These are phyloP conservation scores for Lipomyces anomalus DNA, from an alignment of 805 yeast species.

Conservation along the genomic window DNA sequence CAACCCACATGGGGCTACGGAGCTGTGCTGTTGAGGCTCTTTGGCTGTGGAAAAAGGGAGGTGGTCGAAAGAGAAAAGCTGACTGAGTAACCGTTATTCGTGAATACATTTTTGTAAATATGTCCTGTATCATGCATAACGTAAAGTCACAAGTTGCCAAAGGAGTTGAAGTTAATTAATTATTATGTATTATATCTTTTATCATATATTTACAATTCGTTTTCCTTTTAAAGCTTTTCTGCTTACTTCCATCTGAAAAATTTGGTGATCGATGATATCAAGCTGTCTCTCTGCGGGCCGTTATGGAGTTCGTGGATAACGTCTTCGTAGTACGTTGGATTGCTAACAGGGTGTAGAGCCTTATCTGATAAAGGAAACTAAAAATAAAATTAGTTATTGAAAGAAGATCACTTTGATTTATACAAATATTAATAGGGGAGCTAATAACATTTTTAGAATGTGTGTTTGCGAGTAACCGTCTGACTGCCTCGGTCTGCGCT, in stretches of 20 bases:
- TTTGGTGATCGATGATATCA: too few relatives aligned
- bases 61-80: constrained; percentile 21
- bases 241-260: too few relatives aligned
- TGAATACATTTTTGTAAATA: neutral
- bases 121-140: neutral
- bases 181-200: neutral
- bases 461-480: too few relatives aligned
- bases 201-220: too few relatives aligned
- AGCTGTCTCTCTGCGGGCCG: too few relatives aligned
- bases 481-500: too few relatives aligned
- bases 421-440: too few relatives aligned
- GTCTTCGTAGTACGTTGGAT: constrained; percentile 23
- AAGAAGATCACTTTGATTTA: too few relatives aligned
- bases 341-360: constrained; percentile 22
- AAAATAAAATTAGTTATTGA: neutral
- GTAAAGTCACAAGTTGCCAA: neutral
- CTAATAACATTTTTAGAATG: too few relatives aligned
- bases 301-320: constrained; percentile 14
- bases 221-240: too few relatives aligned
- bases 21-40: constrained; percentile 84
- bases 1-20: constrained; percentile 65
- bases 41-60: constrained; percentile 68
- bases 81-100: constrained; percentile 1
- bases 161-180: neutral
- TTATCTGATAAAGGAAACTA: constrained; percentile 24